These are phyloP conservation scores for Talaromyces sp. DNA, from an alignment of 2,329 filamentous ascomycete genomes.

Conservation along the genomic window DNA sequence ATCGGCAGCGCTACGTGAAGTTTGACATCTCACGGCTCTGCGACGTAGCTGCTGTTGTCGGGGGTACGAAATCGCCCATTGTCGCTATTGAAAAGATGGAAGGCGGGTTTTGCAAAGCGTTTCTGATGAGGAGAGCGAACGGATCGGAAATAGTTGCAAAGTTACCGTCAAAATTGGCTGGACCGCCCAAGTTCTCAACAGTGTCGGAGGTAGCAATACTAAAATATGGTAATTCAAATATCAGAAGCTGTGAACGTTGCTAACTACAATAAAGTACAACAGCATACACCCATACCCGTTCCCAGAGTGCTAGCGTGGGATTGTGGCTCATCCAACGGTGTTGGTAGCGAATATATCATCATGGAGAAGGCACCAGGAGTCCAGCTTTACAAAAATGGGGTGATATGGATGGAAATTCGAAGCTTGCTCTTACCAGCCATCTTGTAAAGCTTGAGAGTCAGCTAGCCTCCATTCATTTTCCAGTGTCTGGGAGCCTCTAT, in stretches of 20 bases:
- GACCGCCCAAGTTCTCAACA: conserved; percentile 17
- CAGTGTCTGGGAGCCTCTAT: conserved; percentile 29
- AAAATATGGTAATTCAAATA: conserved; percentile 18
- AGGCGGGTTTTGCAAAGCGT: conserved; percentile 23
- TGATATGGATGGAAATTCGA: conserved; percentile 20
- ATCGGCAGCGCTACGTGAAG: conserved; percentile 21
- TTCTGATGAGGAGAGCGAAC: conserved; percentile 20
- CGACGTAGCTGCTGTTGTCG: conserved; percentile 18
- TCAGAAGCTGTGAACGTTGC: conserved; percentile 3
- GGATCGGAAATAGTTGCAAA: conserved; percentile 21
- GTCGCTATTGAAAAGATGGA: conserved; percentile 27
- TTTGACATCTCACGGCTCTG: conserved; percentile 28
- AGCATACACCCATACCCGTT: conserved; percentile 19
- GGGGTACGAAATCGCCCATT: conserved; percentile 18
- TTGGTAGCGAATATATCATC: conserved; percentile 32
- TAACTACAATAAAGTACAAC: conserved; percentile 16
- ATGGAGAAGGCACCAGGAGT: conserved; percentile 28
- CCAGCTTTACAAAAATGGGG: conserved; percentile 28
- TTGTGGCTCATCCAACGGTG: conserved; percentile 21
- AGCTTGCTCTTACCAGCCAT: conserved; percentile 23
- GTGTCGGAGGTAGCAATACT: conserved; percentile 21
- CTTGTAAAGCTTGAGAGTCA: conserved; percentile 22
- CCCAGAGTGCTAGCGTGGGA: conserved; percentile 25
- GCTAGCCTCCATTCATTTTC: conserved; percentile 22
- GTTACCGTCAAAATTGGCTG: conserved; percentile 17